Base-by-base conservation (phyloP, 306 rosid genomes). In the Adenanthera pavonina region DNA sequence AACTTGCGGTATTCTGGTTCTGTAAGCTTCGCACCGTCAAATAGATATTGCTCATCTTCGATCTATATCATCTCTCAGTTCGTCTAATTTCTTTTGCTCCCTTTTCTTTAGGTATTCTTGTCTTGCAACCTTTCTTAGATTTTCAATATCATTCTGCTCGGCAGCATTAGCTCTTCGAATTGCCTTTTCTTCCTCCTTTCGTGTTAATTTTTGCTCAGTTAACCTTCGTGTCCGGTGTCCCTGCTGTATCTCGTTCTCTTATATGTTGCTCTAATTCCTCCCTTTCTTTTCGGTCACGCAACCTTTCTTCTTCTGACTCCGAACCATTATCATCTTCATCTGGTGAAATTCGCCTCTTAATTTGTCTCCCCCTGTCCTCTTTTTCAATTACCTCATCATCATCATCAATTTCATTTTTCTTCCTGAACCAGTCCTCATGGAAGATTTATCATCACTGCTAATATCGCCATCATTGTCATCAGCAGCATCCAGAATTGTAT, bases 81-180 rank as follows among this genome's bases (percentile, higher is more conserved):
- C 98, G 49, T 93, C 97, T 65, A 95, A 69, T 82, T 95, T 95
- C 90, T 95, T 92, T 79, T 88, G 90, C 89, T 93, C 94, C 85
- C 99, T 92, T 87, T 95, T 95, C 87, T 92, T 95, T 60, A 93
- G 83, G 81, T 95, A 95, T 77, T 93, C 99, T 79, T 87, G 96
- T 82, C 98, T 89, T 80, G 99, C 93, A 83, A 88, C 85, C 84
- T 87, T 86, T 88, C 97, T 95, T 81, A 93, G 83, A 82, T 62
- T 17, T 9, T 43, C 80, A 17, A 85, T 52, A 41, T 78, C 97
- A 88, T 89, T 17, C 78, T 13, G 60, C 90, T 92, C 95, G 69
- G 83, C 72, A 51, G 97, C 99, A 25, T 82, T 83, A 65, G 87
- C 86, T 86, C 99, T 95, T 54, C 94, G 90, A 64, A 88, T 82